These are phyloP conservation scores for Phialophora macrospora DNA, from an alignment of 2,329 filamentous ascomycete genomes.

Conservation along the genomic window DNA sequence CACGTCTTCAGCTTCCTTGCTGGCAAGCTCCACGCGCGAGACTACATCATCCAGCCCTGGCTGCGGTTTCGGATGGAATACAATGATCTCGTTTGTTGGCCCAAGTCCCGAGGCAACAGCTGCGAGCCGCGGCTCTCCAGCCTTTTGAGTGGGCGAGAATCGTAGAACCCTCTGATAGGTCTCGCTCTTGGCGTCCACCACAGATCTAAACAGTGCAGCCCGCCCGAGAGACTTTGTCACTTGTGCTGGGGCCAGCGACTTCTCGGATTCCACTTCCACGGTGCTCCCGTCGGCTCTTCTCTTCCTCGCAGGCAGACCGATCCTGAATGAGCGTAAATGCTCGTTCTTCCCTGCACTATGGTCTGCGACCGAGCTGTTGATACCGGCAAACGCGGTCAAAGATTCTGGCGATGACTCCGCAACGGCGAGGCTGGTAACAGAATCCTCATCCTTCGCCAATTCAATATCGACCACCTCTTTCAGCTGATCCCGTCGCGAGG, in stretches of 20 bases:
- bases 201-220: constrained; percentile 43
- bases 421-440: constrained; percentile 78
- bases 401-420: constrained; percentile 62
- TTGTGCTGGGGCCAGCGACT: constrained; percentile 24
- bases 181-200: constrained; percentile 56
- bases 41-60: constrained; percentile 62
- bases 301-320: constrained; percentile 60
- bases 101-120: constrained; percentile 79
- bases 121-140: constrained; percentile 61
- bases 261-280: constrained; percentile 33
- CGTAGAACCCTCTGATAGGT: constrained; percentile 65
- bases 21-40: constrained; percentile 57
- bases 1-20: constrained; percentile 55
- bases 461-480: constrained; percentile 73
- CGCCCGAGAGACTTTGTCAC: constrained; percentile 42
- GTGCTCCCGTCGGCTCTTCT: constrained; percentile 37
- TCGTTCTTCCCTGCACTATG: constrained; percentile 77
- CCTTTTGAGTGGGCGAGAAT: constrained; percentile 60
- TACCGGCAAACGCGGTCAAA: constrained; percentile 70
- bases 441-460: constrained; percentile 84
- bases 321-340: constrained; percentile 77
- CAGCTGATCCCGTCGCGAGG: constrained; percentile 67
- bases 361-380: constrained; percentile 78
- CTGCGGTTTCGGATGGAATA: constrained; percentile 69
- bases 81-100: constrained; percentile 74